A percentile compares a stretch with the other conserved stretches of the same genome.
Evolutionary conservation across 1,284 basidiomycete genomes (phyloP).

Genomic region (Uromyces viciae-fabae): DNA sequence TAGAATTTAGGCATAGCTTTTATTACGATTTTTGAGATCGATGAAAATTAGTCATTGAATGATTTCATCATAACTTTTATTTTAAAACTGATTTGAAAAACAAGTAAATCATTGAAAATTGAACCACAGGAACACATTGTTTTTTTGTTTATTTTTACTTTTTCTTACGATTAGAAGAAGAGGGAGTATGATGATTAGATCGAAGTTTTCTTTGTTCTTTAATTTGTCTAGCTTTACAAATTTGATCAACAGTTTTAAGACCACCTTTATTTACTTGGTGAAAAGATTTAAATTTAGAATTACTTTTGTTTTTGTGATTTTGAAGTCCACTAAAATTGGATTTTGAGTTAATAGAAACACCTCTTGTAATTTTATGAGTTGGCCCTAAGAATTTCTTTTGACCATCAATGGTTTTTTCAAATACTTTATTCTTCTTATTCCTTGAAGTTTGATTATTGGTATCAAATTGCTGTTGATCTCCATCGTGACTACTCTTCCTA

Average conservation of each 20-base stretch:
- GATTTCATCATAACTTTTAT: too few species aligned
- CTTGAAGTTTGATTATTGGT: conserved; percentile 56
- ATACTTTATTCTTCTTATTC: conserved; percentile 72
- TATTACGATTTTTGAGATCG: too few species aligned
- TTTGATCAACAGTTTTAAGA: conserved; percentile 71
- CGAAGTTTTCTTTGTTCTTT: conserved; percentile 62
- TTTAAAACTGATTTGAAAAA: too few species aligned
- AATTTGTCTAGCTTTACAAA: conserved; percentile 67
- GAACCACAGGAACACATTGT: too few species aligned
- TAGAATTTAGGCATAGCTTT: too few species aligned
- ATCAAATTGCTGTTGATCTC: conserved; percentile 50
- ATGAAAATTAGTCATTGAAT: too few species aligned
- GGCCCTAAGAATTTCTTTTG: conserved; percentile 45
- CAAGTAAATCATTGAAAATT: too few species aligned
- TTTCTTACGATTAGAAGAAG: conserved; percentile 24
- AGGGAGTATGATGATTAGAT: conserved; percentile 75
- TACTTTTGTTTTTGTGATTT: conserved; percentile 45
- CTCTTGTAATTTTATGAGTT: conserved; percentile 43
- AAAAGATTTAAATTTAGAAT: conserved; percentile 47
- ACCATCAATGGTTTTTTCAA: conserved; percentile 54
- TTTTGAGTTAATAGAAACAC: conserved; percentile 47
- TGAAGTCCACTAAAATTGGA: conserved; percentile 1
- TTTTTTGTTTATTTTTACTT: too few species aligned
- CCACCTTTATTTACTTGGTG: conserved; percentile 51
- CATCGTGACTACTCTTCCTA: conserved; percentile 65